These are phyloP conservation scores for Amanita rubescens DNA, from an alignment of 768 basidiomycete genomes.

Conservation along the genomic window DNA sequence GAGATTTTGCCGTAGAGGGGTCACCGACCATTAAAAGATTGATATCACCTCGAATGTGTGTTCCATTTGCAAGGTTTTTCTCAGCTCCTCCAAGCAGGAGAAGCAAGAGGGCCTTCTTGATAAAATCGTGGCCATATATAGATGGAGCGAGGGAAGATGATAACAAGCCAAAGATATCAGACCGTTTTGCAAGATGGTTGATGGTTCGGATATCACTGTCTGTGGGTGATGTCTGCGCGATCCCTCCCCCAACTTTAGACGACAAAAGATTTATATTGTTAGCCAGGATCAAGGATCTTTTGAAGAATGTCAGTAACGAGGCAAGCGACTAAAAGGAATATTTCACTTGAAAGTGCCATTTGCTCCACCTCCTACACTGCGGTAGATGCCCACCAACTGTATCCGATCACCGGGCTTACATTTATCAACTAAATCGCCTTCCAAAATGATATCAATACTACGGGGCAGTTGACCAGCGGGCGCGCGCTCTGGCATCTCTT, in stretches of 20 bases:
- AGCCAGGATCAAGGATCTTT: conserved; percentile 84
- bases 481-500: conserved; percentile 99
- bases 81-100: conserved; percentile 94
- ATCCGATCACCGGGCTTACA: conserved; percentile 98
- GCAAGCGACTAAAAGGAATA: conserved; percentile 8
- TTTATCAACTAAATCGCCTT: conserved; percentile 94
- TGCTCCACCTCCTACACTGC: conserved; percentile 87
- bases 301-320: conserved; percentile 10
- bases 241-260: conserved; percentile 91
- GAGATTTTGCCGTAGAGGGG: conserved; percentile 97
- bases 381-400: conserved; percentile 92
- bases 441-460: conserved; percentile 92
- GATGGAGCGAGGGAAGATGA: conserved; percentile 96
- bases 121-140: conserved; percentile 93
- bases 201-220: conserved; percentile 94
- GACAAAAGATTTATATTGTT: conserved; percentile 94
- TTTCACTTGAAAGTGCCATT: conserved; percentile 90
- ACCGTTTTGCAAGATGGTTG: conserved; percentile 85
- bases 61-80: conserved; percentile 96
- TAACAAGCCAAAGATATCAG: conserved; percentile 80
- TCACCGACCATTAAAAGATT: conserved; percentile 99
- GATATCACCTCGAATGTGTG: conserved; percentile 98
- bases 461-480: conserved; percentile 95
- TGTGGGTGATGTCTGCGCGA: conserved; percentile 87
- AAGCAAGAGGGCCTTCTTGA: conserved; percentile 90